Evolutionary conservation across 163 green algal genomes (phyloP), one percentile per base, ranked within the genome.

Genomic region (Scenedesmus sp.): DNA sequence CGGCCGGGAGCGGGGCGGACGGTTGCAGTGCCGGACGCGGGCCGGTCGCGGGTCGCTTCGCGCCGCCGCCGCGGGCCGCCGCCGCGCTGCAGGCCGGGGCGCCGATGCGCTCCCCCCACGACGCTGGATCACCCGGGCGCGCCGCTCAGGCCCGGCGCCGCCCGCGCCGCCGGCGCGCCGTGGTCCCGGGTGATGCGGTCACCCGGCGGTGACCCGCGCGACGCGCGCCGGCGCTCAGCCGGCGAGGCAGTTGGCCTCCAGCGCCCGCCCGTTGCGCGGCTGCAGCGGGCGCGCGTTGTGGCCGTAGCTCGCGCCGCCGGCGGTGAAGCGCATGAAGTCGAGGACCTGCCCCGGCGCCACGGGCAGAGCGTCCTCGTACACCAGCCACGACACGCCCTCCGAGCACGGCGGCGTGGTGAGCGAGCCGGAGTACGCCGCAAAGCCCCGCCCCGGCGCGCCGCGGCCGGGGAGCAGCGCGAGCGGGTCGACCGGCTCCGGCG

Each of bases 361-460:
- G 29, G 77, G 72, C 39, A 87, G 64, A 15, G 82, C 74, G 13
- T 88, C 54, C 9, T 69, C 84, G 65, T 91, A 87, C 29, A 95
- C 89, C 24, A 89, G 89, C 92, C 92, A 96, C 11, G 88, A 71
- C 63, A 95, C 91, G 0, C 70, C 79, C 78, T 96, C 91, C 2
- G 80, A 87, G 85, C 92, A 97, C 3, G 91, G 91, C 4, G 91
- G 92, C 3, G 93, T 97, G 24, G 93, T 97, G 6, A 97, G 78
- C 10, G 87, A 94, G 39, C 92, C 92, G 2, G 63, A 71, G 81
- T 97, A 96, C 64, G 92, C 84, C 26, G 92, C 57, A 75, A 86
- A 93, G 7, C 57, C 69, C 29, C 82, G 78, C 48, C 72, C 60
- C 48, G 18, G 57, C n/a, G 36, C 36, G 33, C 51, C 77, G 6